These are phyloP conservation scores for Hyaloscypha variabilis DNA, from an alignment of 495 filamentous ascomycete species.

Conservation along the genomic window DNA sequence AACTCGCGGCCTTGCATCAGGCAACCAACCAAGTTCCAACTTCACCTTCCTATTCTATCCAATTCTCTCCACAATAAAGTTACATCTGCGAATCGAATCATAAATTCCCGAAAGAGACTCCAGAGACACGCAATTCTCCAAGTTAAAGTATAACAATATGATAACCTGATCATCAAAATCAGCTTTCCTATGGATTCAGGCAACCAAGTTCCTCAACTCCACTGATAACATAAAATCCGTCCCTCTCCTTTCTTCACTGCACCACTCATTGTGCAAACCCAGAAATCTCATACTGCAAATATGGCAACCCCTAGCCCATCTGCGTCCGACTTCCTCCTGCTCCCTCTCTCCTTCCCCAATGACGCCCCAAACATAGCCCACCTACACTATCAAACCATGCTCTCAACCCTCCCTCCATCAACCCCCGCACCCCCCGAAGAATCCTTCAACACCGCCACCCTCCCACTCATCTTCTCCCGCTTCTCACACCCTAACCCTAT, in stretches of 20 bases:
- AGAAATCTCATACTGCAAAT: too few species aligned
- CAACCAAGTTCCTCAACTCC: too few species aligned
- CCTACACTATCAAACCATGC: conserved; percentile 2
- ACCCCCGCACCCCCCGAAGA: not conserved
- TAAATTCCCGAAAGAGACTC: too few species aligned
- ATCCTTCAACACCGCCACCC: not conserved
- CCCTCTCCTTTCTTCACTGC: not conserved
- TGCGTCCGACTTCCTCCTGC: not conserved
- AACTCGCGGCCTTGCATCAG: too few species aligned
- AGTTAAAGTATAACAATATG: not conserved
- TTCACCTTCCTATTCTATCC: not conserved
- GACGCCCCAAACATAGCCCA: conserved; percentile 10
- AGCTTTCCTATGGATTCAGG: too few species aligned
- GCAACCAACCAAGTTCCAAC: not conserved
- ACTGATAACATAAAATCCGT: too few species aligned
- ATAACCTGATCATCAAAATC: not conserved
- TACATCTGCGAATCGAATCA: too few species aligned
- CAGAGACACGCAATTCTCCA: too few species aligned
- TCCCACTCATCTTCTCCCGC: not conserved
- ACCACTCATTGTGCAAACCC: too few species aligned
- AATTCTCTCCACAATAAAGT: not conserved
- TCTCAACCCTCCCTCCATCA: not conserved
- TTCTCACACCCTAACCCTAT: conserved; percentile 3
- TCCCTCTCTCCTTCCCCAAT: conserved; percentile 3
- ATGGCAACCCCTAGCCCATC: conserved; percentile 2